A percentile compares a stretch with the other conserved stretches of the same genome.
Evolutionary conservation across 805 yeast species (phyloP).

Genomic region (Metschnikowia noctiluminum): DNA sequence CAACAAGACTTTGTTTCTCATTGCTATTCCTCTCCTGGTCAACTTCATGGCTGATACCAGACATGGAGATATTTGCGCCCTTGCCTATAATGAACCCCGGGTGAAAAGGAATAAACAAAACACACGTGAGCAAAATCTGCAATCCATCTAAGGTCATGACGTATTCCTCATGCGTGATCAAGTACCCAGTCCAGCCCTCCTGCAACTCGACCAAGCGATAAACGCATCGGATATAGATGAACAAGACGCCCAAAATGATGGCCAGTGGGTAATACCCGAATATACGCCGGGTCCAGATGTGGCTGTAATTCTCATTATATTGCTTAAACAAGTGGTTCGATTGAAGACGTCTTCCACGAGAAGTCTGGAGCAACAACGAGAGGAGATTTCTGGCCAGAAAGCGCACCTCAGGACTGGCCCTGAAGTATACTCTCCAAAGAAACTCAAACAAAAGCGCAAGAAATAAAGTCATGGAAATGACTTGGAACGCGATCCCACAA

Average conservation of each 20-base stretch:
- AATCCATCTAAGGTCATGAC: conserved; percentile 36
- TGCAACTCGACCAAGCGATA: conserved; percentile 72
- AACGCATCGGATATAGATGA: conserved; percentile 63
- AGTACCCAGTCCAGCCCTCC: conserved; percentile 67
- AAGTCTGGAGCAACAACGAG: conserved; percentile 23
- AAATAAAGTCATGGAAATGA: conserved; percentile 63
- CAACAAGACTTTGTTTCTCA: neutral
- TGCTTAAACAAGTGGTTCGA: conserved; percentile 17
- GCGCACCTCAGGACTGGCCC: conserved; percentile 23
- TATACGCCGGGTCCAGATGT: conserved; percentile 30
- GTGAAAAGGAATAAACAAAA: conserved; percentile 44
- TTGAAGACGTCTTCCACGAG: conserved; percentile 18
- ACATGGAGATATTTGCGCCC: conserved; percentile 9
- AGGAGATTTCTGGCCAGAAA: conserved; percentile 22
- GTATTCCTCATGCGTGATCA: conserved; percentile 48
- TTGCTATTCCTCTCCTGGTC: neutral
- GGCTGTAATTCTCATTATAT: conserved; percentile 34
- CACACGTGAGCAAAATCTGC: conserved; percentile 29
- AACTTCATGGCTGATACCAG: neutral
- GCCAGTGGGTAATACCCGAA: conserved; percentile 46
- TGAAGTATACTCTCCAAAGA: conserved; percentile 36
- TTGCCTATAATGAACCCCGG: conserved; percentile 52
- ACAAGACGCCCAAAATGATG: conserved; percentile 45
- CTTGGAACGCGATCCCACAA: conserved; percentile 78
- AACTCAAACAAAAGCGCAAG: conserved; percentile 48